Evolutionary conservation across 179 eudicot species (phyloP).

Genomic region (Amaranthus tricolor): DNA sequence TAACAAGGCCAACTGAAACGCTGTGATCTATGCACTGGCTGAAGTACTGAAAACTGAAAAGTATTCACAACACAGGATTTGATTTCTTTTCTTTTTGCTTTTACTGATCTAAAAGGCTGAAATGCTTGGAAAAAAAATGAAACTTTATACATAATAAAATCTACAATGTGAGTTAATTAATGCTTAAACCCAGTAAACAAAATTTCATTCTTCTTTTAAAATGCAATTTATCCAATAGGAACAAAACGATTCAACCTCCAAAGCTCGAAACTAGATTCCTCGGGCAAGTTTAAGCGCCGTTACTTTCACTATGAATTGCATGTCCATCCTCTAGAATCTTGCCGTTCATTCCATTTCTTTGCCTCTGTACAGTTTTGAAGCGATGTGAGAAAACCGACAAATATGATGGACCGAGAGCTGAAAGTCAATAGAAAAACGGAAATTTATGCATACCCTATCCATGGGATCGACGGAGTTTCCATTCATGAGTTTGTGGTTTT

Average conservation of each 20-base stretch:
- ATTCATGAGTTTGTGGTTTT: slow-evolving; percentile 67
- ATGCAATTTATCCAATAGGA: no score
- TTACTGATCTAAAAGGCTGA: background rate
- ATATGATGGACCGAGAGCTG: background rate
- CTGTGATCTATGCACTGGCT: no score
- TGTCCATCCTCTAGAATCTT: slow-evolving; percentile 65
- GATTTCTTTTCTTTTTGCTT: background rate
- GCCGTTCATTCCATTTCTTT: slow-evolving; percentile 75
- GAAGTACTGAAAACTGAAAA: no score
- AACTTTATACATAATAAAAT: slow-evolving; percentile 13
- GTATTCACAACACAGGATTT: no score
- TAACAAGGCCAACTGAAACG: no score
- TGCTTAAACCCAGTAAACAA: slow-evolving; percentile 7
- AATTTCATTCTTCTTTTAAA: slow-evolving; percentile 12
- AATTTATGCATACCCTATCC: slow-evolving; percentile 55
- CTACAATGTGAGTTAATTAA: slow-evolving; percentile 12
- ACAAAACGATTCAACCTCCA: background rate
- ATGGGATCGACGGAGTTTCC: slow-evolving; percentile 67
- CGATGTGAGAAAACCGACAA: background rate
- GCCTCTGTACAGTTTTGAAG: slow-evolving; percentile 49
- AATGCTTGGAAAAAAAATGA: background rate
- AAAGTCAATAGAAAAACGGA: background rate
- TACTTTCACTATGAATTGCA: slow-evolving; percentile 47
- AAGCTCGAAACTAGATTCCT: background rate
- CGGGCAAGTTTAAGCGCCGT: slow-evolving; percentile 41